Conservation (phyloP, 257 asterid genomes). For the Datura wrightii region DNA sequence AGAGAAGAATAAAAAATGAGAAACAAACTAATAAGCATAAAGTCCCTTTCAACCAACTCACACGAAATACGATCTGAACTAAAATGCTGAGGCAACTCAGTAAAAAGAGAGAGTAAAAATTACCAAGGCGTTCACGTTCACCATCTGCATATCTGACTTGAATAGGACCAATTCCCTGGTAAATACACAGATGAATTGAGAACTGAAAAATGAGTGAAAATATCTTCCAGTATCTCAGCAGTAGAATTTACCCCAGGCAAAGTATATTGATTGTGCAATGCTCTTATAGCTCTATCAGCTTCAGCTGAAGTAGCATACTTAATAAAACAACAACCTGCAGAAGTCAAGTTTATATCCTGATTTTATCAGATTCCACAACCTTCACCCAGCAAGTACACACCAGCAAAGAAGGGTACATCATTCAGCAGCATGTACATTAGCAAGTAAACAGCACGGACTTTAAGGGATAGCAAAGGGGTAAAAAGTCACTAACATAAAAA, state of each 20-base stretch:
- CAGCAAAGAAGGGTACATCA: constrained; percentile 29
- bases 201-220: constrained; percentile 29
- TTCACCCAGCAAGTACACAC: constrained; percentile 37
- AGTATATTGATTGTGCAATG: constrained; percentile 79
- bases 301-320: constrained; percentile 87
- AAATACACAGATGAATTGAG: constrained; percentile 40
- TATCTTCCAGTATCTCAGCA: constrained; percentile 32
- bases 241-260: constrained; percentile 82
- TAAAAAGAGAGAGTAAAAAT: not conserved
- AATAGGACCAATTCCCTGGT: constrained; percentile 88
- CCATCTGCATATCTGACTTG: constrained; percentile 99
- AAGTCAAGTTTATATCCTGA: constrained; percentile 48
- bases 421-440: constrained; percentile 7
- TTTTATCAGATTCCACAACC: constrained; percentile 46
- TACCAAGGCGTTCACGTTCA: constrained; percentile 98
- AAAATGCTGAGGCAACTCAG: constrained; percentile 27
- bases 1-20: constrained; percentile 32
- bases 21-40: constrained; percentile 26
- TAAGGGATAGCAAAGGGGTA: constrained; percentile 24
- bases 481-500: not conserved
- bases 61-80: not conserved
- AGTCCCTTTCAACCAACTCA: constrained; percentile 17
- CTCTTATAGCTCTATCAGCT: constrained; percentile 94
- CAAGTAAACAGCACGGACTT: not conserved
- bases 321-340: constrained; percentile 98